Percentiles rank a stretch among this genome's conserved stretches.
phyloP scores from a whole-genome alignment of 768 basidiomycete species.

The Russula sp. region DNA sequence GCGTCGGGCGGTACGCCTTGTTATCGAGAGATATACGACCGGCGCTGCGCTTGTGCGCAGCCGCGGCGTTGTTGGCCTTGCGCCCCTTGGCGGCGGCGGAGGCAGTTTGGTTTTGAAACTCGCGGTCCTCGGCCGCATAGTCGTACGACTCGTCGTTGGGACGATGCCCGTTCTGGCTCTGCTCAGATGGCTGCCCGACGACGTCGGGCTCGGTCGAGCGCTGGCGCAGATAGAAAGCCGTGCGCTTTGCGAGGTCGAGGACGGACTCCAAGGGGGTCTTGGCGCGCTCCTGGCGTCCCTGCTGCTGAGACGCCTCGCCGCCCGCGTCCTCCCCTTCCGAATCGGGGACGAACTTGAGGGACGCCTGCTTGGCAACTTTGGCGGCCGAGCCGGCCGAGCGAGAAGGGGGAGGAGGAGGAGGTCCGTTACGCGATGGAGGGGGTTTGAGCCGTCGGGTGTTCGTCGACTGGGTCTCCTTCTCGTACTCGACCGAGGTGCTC shows the following conservation, averaged over 20 bases:
- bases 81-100: slow-evolving; percentile 24
- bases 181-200: slow-evolving; percentile 19
- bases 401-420: slow-evolving; percentile 27
- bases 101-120: slow-evolving; percentile 37
- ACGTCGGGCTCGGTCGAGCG: slow-evolving; percentile 52
- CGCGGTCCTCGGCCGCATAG: slow-evolving; percentile 70
- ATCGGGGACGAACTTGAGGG: slow-evolving; percentile 57
- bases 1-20: slow-evolving; percentile 70
- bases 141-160: slow-evolving; percentile 47
- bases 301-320: slow-evolving; percentile 39
- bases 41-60: slow-evolving; percentile 37
- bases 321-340: slow-evolving; percentile 42
- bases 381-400: slow-evolving; percentile 22
- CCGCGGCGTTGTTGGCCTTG: slow-evolving; percentile 28
- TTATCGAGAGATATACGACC: slow-evolving; percentile 71
- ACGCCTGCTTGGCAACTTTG: slow-evolving; percentile 49
- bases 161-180: slow-evolving; percentile 20
- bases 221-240: slow-evolving; percentile 61
- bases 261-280: slow-evolving; percentile 67
- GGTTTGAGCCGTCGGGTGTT: slow-evolving; percentile 48
- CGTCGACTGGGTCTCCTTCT: slow-evolving; percentile 54
- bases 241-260: slow-evolving; percentile 50
- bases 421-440: slow-evolving; percentile 50
- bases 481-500: slow-evolving; percentile 78
- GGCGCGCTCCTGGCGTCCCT: slow-evolving; percentile 38